These are phyloP conservation scores for Umbelopsis vinacea DNA, from an alignment of 192 early-diverging fungal species.

Conservation along the genomic window DNA sequence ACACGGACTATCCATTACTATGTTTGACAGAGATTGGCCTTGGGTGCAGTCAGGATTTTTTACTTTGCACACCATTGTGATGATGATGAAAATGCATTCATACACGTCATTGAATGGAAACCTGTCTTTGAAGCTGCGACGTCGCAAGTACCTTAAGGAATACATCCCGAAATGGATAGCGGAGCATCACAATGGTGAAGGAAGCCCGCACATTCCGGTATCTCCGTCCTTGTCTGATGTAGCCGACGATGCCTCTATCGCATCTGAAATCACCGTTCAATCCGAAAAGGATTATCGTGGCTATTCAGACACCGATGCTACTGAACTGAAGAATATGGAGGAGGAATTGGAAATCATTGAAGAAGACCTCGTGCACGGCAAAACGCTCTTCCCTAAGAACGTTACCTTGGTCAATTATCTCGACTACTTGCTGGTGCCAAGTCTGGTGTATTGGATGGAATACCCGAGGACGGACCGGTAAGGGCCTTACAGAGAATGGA, in stretches of 20 bases:
- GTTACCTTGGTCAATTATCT: conserved; percentile 82
- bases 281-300: conserved; percentile 10
- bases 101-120: conserved; percentile 84
- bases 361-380: conserved; percentile 57
- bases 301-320: background rate
- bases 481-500: conserved; percentile 9
- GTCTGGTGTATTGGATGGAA: conserved; percentile 91
- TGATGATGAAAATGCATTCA: conserved; percentile 98
- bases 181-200: conserved; percentile 9
- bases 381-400: conserved; percentile 75
- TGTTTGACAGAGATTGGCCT: conserved; percentile 68
- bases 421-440: conserved; percentile 87
- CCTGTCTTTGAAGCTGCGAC: conserved; percentile 54
- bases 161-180: conserved; percentile 29
- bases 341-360: conserved; percentile 57
- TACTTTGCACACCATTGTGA: conserved; percentile 84
- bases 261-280: background rate
- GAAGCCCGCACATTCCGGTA: background rate
- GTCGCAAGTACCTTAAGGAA: conserved; percentile 41
- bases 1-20: background rate
- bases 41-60: conserved; percentile 93
- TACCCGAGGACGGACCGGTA: conserved; percentile 86
- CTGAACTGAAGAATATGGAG: conserved; percentile 29
- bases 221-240: conserved; percentile 9
- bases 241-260: conserved; percentile 1